phyloP scores from a whole-genome alignment of 2,329 filamentous ascomycete species.

The Colletotrichum sp. region DNA sequence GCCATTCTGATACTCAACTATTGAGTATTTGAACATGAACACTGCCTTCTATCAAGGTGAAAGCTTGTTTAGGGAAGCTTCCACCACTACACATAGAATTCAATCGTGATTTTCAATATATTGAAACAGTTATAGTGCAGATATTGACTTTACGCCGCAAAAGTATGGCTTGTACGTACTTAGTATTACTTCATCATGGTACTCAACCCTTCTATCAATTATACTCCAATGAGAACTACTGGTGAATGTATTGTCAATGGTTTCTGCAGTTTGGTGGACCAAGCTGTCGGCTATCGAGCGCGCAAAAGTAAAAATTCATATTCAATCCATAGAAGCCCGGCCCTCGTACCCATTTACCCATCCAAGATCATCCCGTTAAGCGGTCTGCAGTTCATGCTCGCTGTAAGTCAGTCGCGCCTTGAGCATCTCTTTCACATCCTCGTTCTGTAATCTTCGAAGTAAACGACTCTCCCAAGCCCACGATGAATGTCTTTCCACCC shows the following conservation, averaged over 20 bases:
- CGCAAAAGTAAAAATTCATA: not conserved
- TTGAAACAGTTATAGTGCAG: not conserved
- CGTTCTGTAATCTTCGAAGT: not conserved
- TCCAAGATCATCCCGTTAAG: not conserved
- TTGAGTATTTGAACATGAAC: not conserved
- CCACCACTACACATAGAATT: not conserved
- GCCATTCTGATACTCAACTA: not conserved
- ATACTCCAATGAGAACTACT: not conserved
- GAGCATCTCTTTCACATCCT: not conserved
- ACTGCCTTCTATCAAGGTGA: not conserved
- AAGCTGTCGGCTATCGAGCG: not conserved
- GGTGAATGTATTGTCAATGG: not conserved
- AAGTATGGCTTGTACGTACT: not conserved
- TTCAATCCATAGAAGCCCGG: not conserved
- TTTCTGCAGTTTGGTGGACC: not conserved
- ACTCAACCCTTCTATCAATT: not conserved
- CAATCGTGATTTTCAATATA: not conserved
- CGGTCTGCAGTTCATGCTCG: not conserved
- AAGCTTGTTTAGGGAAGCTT: not conserved
- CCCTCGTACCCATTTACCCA: not conserved
- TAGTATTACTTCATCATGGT: not conserved
- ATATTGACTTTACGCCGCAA: not conserved
- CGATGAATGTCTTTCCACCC: not conserved
- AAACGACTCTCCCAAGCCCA: not conserved
- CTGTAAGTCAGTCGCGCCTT: not conserved